Evolutionary conservation across 306 rosid species (phyloP).

Genomic region (Echinosophora koreensis): DNA sequence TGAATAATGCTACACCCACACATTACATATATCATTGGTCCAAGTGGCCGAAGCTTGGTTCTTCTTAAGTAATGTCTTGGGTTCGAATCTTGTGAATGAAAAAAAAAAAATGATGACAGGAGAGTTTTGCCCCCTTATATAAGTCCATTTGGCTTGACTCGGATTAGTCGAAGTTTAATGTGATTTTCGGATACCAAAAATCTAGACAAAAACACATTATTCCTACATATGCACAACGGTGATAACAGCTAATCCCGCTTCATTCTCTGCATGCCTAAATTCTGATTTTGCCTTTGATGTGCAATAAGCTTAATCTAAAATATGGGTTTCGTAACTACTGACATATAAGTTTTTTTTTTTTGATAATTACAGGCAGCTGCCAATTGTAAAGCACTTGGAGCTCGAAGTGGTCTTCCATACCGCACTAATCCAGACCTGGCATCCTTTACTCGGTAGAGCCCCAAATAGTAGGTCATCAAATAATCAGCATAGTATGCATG

Average conservation of each 20-base stretch:
- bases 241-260: not conserved
- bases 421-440: slow-evolving; percentile 65
- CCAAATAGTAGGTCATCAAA: not conserved
- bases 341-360: slow-evolving; percentile 21
- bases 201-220: not conserved
- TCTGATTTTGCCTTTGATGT: not conserved
- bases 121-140: too few species aligned
- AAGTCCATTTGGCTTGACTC: too few species aligned
- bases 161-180: too few species aligned
- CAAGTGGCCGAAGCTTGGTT: too few species aligned
- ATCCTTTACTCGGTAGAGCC: slow-evolving; percentile 50
- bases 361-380: slow-evolving; percentile 73
- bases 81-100: too few species aligned
- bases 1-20: not conserved
- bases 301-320: not conserved
- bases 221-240: not conserved
- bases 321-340: not conserved
- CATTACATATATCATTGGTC: too few species aligned
- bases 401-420: slow-evolving; percentile 84
- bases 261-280: not conserved
- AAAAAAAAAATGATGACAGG: too few species aligned
- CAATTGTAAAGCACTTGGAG: slow-evolving; percentile 87
- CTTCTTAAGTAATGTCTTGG: too few species aligned
- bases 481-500: not conserved
- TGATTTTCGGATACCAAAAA: too few species aligned